phyloP scores from a whole-genome alignment of 306 rosid genomes.

The Echinosophora koreensis region DNA sequence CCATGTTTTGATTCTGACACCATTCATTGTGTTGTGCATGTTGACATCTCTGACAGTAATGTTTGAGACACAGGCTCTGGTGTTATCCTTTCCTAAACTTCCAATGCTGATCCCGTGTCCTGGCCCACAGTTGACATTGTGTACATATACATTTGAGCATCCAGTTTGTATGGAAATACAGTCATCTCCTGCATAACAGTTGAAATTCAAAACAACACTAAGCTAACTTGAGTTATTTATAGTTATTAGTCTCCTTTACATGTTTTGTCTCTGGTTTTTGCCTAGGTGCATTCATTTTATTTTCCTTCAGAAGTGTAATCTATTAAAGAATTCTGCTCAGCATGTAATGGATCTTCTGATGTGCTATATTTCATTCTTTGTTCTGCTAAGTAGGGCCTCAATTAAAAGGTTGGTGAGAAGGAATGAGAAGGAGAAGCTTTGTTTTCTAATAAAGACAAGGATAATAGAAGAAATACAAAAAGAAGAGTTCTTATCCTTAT shows the following conservation, averaged over 20 bases:
- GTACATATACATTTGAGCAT: slow-evolving; percentile 83
- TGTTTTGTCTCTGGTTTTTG: slow-evolving; percentile 17
- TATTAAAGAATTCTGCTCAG: slow-evolving; percentile 10
- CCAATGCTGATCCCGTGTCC: slow-evolving; percentile 99
- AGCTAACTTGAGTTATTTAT: slow-evolving; percentile 26
- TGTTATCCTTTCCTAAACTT: slow-evolving; percentile 85
- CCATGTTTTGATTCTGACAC: slow-evolving; percentile 99
- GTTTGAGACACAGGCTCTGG: slow-evolving; percentile 95
- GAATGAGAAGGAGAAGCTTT: slow-evolving; percentile 25
- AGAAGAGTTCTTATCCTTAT: slow-evolving; percentile 26
- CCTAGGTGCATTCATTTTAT: not conserved
- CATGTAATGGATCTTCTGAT: slow-evolving; percentile 6
- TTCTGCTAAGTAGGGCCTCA: slow-evolving; percentile 39
- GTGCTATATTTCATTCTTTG: slow-evolving; percentile 21
- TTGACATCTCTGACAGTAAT: slow-evolving; percentile 83
- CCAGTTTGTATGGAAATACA: slow-evolving; percentile 97
- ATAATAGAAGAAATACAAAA: not conserved
- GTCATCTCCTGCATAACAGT: slow-evolving; percentile 79
- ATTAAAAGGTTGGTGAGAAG: slow-evolving; percentile 41
- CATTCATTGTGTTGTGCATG: slow-evolving; percentile 92
- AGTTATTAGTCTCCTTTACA: not conserved
- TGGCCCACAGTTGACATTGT: slow-evolving; percentile 92
- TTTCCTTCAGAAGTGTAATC: not conserved
- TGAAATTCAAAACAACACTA: slow-evolving; percentile 38
- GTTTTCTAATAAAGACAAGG: slow-evolving; percentile 25